Evolutionary conservation across 176 grass and related monocot species (phyloP).

Genomic region (Carex cristatella): DNA sequence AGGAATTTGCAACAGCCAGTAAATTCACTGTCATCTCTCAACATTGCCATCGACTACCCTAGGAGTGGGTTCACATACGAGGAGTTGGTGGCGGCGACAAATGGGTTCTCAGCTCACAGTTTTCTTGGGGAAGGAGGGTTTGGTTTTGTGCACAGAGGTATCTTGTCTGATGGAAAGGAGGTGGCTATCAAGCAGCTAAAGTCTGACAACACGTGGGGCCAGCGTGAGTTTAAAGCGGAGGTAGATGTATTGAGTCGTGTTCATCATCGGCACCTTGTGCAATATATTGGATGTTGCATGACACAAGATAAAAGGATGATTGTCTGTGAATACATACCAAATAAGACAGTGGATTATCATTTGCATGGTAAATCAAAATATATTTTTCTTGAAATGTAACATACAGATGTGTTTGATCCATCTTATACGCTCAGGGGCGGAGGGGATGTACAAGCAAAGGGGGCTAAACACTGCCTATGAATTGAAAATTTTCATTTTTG

Average conservation of each 20-base stretch:
- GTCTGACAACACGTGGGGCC: constrained; percentile 20
- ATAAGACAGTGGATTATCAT: constrained; percentile 31
- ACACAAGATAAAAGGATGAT: constrained; percentile 25
- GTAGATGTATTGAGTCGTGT: constrained; percentile 35
- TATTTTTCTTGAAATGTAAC: not conserved
- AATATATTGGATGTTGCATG: constrained; percentile 32
- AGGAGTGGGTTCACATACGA: constrained; percentile 18
- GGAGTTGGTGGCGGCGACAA: constrained; percentile 23
- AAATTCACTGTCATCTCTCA: not conserved
- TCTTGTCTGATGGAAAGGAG: constrained; percentile 20
- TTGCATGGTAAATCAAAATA: constrained; percentile 19
- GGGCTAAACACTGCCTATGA: no score
- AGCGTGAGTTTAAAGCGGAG: constrained; percentile 33
- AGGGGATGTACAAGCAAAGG: no score
- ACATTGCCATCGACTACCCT: not conserved
- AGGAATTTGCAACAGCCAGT: not conserved
- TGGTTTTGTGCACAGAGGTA: constrained; percentile 30
- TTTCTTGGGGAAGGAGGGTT: constrained; percentile 43
- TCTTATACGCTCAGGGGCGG: not conserved
- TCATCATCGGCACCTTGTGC: constrained; percentile 35
- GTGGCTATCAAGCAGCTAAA: constrained; percentile 30
- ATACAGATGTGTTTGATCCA: not conserved
- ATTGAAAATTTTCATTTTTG: no score
- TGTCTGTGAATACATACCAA: constrained; percentile 36
- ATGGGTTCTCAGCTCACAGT: constrained; percentile 24